phyloP scores from a whole-genome alignment of 2,329 filamentous ascomycete species.

The Scytalidium sp. region DNA sequence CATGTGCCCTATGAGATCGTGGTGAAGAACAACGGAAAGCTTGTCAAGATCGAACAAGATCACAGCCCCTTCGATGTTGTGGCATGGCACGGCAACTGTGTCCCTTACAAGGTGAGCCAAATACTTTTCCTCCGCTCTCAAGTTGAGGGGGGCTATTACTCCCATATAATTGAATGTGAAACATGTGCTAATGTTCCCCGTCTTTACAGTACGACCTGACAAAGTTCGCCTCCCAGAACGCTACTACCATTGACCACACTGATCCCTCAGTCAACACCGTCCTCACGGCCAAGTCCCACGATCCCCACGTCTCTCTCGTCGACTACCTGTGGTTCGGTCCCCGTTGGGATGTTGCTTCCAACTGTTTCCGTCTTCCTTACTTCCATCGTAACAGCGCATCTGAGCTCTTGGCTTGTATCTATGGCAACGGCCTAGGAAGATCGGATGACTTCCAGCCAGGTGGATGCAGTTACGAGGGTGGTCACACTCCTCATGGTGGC shows the following conservation, averaged over 20 bases:
- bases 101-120: conserved; percentile 36
- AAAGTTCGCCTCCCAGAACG: conserved; percentile 56
- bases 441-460: conserved; percentile 44
- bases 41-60: conserved; percentile 61
- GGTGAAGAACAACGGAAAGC: conserved; percentile 61
- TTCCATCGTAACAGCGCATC: conserved; percentile 52
- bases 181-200: conserved; percentile 42
- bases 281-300: conserved; percentile 54
- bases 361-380: conserved; percentile 56
- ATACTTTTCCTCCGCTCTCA: background rate
- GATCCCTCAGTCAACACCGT: conserved; percentile 67
- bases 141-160: conserved; percentile 68
- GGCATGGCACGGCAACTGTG: conserved; percentile 76
- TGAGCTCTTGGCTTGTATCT: conserved; percentile 42
- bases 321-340: conserved; percentile 69
- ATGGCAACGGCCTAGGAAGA: conserved; percentile 40
- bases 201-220: conserved; percentile 50
- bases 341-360: conserved; percentile 59
- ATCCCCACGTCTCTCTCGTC: conserved; percentile 52
- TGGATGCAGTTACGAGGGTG: conserved; percentile 38
- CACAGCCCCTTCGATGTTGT: conserved; percentile 76
- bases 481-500: conserved; percentile 21
- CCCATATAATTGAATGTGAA: too few relatives aligned
- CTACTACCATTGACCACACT: conserved; percentile 59
- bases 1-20: conserved; percentile 51